Evolutionary conservation across 148 eudicot genomes (phyloP), one percentile per base, ranked within the genome.

Genomic region (Camellia sinensis): DNA sequence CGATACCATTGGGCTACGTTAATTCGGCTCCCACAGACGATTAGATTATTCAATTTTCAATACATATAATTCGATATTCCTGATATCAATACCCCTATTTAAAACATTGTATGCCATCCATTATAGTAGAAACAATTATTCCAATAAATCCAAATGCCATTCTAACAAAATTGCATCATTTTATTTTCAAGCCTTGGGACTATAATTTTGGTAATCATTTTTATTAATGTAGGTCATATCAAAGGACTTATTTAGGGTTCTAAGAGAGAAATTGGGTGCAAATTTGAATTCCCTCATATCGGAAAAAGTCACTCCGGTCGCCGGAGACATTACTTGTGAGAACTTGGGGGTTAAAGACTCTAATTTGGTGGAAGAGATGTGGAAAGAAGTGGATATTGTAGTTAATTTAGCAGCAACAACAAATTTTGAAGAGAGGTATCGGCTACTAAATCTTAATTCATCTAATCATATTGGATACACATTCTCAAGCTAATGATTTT

Each of bases 331-430:
- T 17, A 79, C 86, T 52, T 67, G 54, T 22, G 85, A 88, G 40
- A 89, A 89, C 54, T 50, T 93, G 65, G 90, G 87, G 50, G 90
- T 93, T 56, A 80, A 83, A 50, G 84, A 91, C 10, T 15, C 62
- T 21, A 43, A 82, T 18, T 75, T 89, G 40, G 82, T 78, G 79
- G 76, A 87, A 22, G 86, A 87, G 50, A 46, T 93, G 78, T 78
- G 44, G 70, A 82, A 22, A 45, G 76, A 86, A 1, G 71, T 93
- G 37, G 87, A 93, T 76, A 82, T 90, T 17, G 88, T 93, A 73
- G 82, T 93, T 71, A 87, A 89, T 74, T 75, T 89, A 44, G 93
- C 97, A 73, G 97, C 97, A 60, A 88, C 86, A 7, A 89, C 90
- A 76, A 91, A 90, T 48, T 92, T 91, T 72, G 91, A 79, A n/a